Percentiles rank a stretch among this genome's conserved stretches.
Conservation (phyloP, 208 protist genomes). For the Crithidia mellificae region DNA sequence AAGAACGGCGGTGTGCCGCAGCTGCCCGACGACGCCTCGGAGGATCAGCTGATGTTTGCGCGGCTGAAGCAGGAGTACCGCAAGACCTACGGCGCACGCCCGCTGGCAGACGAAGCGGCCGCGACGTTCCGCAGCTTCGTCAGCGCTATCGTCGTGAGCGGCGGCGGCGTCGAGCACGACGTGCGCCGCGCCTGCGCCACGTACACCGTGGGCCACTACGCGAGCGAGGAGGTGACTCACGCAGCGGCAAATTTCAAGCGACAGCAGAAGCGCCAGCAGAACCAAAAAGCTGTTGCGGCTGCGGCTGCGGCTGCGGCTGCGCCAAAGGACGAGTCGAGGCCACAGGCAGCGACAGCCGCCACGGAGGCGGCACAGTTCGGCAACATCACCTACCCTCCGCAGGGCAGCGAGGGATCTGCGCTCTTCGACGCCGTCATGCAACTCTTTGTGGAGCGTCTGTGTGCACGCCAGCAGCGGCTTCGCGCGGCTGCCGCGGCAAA, state of each 20-base stretch:
- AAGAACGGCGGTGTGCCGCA: too few species aligned
- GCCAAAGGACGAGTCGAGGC: too few species aligned
- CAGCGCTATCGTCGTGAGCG: slow-evolving; percentile 72
- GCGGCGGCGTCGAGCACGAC: slow-evolving; percentile 89
- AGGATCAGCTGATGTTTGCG: slow-evolving; percentile 31
- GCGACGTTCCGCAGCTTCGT: slow-evolving; percentile 44
- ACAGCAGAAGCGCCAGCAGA: neutral
- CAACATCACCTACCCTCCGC: slow-evolving; percentile 58
- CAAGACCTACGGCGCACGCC: slow-evolving; percentile 14
- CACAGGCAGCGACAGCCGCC: neutral
- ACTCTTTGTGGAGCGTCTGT: slow-evolving; percentile 45
- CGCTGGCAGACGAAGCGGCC: slow-evolving; percentile 24
- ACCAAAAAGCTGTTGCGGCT: too few species aligned
- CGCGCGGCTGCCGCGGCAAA: slow-evolving; percentile 12
- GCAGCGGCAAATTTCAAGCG: neutral
- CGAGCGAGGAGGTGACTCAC: slow-evolving; percentile 27
- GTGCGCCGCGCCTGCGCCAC: slow-evolving; percentile 70
- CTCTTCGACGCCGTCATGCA: slow-evolving; percentile 69
- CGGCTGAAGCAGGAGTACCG: slow-evolving; percentile 27
- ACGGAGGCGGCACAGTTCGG: slow-evolving; percentile 42
- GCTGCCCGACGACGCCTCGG: slow-evolving; percentile 14
- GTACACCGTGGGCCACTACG: slow-evolving; percentile 52
- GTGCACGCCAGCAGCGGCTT: slow-evolving; percentile 36
- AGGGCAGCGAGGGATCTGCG: slow-evolving; percentile 16
- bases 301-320: too few species aligned